Evolutionary conservation across 441 rosid species (phyloP), one percentile per base, ranked within the genome.

Genomic region (Populus hybrid): DNA sequence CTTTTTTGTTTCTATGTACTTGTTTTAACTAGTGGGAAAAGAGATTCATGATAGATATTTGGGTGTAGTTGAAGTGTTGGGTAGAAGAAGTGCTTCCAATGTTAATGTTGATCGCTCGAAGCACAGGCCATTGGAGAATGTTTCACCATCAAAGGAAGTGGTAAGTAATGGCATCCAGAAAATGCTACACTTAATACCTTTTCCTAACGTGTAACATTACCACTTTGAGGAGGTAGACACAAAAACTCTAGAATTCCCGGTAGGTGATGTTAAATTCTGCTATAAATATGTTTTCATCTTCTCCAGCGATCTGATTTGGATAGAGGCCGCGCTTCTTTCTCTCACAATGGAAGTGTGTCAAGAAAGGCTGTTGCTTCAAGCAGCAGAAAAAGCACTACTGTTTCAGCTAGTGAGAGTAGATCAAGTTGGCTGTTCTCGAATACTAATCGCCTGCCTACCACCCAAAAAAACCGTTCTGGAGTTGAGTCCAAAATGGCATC

Each of bases 41-140:
- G 98, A 95, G 63, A 80, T 81, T 11, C 94, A 91, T 3, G 94
- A 91, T 20, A 91, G 90, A 88, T 71, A 86, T 50, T 86, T 93
- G 8, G 97, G 96, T 75, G 96, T 93, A 68, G 92, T 87, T 40
- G 98, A 93, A 81, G 93, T 90, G 73, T 88, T 96, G 86, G 73
- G 88, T 61, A 84, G 95, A 81, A 88, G 92, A 79, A 90, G 88
- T 80, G 83, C 84, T 12, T 80, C 88, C 8, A 82, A 77, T 68
- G 72, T 77, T 79, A 78, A 68, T 74, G 91, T 83, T 73, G 95
- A 93, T 75, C 90, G 86, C 75, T 80, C 87, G 6, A 91, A 89
- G 82, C 86, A 86, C 74, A 82, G 85, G 86, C 78, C 91, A 75
- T 81, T 91, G 23, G 91, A 88, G 81, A 92, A 89, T 57, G 79